Evolutionary conservation across 805 yeast genomes (phyloP), one percentile per base, ranked within the genome.

Genomic region (Wickerhamomyces queroliae): DNA sequence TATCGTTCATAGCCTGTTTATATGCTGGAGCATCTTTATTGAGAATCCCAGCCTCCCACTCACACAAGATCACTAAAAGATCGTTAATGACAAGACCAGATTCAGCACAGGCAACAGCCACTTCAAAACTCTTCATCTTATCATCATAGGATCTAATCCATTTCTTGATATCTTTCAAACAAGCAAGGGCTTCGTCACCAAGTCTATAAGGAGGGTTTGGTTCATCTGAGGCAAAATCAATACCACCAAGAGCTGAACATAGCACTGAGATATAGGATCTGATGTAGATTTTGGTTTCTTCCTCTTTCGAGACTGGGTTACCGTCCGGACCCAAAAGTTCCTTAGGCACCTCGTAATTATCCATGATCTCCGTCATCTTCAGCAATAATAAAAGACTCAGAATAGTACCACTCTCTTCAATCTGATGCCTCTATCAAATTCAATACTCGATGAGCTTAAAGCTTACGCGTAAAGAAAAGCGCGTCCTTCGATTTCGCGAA

Each of bases 111-210:
- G 96, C 95, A 37, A 85, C 70, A 0, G 96, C 95, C 5, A 91
- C 96, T 44, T 83, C 88, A 70, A 79, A 81, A 13, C 80, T 68
- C 38, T 76, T 70, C 38, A 76, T 71, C 32, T 71, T 71, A 41
- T 86, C 93, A 59, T 91, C 98, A 34, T 86, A 90, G 1, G 83
- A 69, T 48, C 78, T 79, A 39, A 93, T 73, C 96, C 98, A 91
- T 49, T 84, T 71, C 56, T 87, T 88, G 45, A 93, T 61, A 61
- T 93, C 99, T 49, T 84, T 82, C 24, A 93, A 62, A 61, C 97
- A 55, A 10, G 52, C 37, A 40, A 76, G 58, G 2, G 95, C 95
- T 53, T 91, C 97, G 43, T 83, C 88, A 10, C 98, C 98, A 3
- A 90, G 70, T 43, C 76, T 77, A 53, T 93, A 93, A 0, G 78